These are phyloP conservation scores for Boletus eberwhitei DNA, from an alignment of 768 basidiomycete genomes.

Conservation along the genomic window DNA sequence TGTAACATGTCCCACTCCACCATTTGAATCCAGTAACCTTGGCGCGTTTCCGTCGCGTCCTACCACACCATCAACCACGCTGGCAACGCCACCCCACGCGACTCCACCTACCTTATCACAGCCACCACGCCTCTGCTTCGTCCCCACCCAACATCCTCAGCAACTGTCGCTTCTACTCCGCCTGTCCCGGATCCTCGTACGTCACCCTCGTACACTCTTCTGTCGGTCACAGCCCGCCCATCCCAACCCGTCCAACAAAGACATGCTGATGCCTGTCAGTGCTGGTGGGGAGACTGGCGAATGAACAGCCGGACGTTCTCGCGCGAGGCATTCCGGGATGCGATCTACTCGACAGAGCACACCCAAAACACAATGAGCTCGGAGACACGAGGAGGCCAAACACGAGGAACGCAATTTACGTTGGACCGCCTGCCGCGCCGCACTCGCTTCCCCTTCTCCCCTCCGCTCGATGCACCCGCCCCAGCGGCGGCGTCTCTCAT, in stretches of 20 bases:
- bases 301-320: constrained; percentile 14
- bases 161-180: constrained; percentile 53
- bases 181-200: constrained; percentile 68
- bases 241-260: constrained; percentile 21
- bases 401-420: constrained; percentile 31
- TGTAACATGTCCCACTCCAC: neutral
- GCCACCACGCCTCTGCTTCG: neutral
- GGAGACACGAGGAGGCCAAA: too few species aligned
- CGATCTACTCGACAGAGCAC: neutral
- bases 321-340: constrained; percentile 39
- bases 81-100: too few species aligned
- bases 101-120: neutral
- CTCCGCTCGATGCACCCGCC: too few species aligned
- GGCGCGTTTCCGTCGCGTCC: neutral
- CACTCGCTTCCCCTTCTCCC: constrained; percentile 34
- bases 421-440: constrained; percentile 37
- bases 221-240: constrained; percentile 15
- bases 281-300: neutral
- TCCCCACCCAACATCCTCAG: constrained; percentile 47
- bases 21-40: neutral
- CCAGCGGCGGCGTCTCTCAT: too few species aligned
- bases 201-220: constrained; percentile 53
- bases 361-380: neutral
- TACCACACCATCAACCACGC: neutral
- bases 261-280: constrained; percentile 28